Percentiles rank a stretch among this genome's conserved stretches.
These are phyloP conservation scores for Monascus ruber DNA, from an alignment of 2,329 filamentous ascomycete species.

Conservation along the genomic window DNA sequence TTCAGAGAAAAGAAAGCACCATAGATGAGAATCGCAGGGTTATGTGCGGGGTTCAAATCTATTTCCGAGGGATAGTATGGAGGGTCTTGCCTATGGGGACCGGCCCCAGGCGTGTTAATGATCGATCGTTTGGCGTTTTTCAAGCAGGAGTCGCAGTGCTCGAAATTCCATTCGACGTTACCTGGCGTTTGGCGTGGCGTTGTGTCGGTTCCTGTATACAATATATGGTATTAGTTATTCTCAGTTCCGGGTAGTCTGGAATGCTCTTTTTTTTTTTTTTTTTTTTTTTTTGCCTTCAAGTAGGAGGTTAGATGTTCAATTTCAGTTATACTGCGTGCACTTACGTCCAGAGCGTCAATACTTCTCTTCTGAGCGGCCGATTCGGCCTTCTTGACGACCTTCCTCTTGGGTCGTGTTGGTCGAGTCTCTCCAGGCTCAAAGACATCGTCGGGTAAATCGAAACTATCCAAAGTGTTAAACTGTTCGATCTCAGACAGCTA, in stretches of 20 bases:
- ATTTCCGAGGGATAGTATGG: background rate
- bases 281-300: slow-evolving; percentile 1
- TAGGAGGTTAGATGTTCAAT: slow-evolving; percentile 8
- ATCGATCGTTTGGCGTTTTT: slow-evolving; percentile 5
- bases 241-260: slow-evolving; percentile 10
- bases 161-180: slow-evolving; percentile 18
- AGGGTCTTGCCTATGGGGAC: slow-evolving; percentile 11
- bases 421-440: slow-evolving; percentile 68
- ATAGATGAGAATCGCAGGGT: slow-evolving; percentile 5
- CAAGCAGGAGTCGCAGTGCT: slow-evolving; percentile 22
- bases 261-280: slow-evolving; percentile 6
- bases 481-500: slow-evolving; percentile 1
- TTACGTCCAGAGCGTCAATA: slow-evolving; percentile 34
- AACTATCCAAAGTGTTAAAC: slow-evolving; percentile 41
- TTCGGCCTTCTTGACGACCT: slow-evolving; percentile 30
- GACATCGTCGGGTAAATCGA: slow-evolving; percentile 78
- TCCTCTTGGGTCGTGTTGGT: slow-evolving; percentile 49
- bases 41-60: background rate
- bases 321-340: slow-evolving; percentile 18
- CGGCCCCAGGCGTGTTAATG: slow-evolving; percentile 15
- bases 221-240: slow-evolving; percentile 22
- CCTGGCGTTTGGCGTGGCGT: slow-evolving; percentile 22
- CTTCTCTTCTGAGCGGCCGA: slow-evolving; percentile 26
- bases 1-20: slow-evolving; percentile 8
- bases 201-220: slow-evolving; percentile 16